Conservation (phyloP, 208 protist genomes). For the Trypanosoma vivax region DNA sequence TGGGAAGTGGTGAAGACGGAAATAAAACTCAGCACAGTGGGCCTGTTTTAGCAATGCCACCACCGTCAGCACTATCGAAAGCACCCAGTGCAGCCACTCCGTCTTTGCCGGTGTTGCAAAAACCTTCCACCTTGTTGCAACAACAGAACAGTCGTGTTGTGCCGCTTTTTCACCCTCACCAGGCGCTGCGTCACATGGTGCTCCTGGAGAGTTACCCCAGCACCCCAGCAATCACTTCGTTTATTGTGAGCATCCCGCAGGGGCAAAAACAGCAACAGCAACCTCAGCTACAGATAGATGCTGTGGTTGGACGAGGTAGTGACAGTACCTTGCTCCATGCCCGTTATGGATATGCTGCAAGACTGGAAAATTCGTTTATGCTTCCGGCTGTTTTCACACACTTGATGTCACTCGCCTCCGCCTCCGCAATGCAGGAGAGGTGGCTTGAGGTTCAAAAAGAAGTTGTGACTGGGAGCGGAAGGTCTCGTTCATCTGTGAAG, state of each 20-base stretch:
- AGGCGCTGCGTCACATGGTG: slow-evolving; percentile 39
- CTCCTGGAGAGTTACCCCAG: slow-evolving; percentile 59
- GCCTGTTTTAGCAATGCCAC: too few species aligned
- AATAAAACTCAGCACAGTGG: too few species aligned
- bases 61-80: not conserved
- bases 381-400: slow-evolving; percentile 42
- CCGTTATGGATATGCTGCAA: slow-evolving; percentile 68
- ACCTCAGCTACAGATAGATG: slow-evolving; percentile 53
- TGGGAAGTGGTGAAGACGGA: slow-evolving; percentile 2
- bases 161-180: slow-evolving; percentile 55
- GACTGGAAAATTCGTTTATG: slow-evolving; percentile 33
- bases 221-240: slow-evolving; percentile 53
- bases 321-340: slow-evolving; percentile 61
- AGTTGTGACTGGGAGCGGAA: not conserved
- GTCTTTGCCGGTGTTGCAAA: not conserved
- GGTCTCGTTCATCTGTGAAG: not conserved
- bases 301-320: slow-evolving; percentile 53
- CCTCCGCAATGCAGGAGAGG: slow-evolving; percentile 35
- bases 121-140: not conserved
- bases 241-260: slow-evolving; percentile 32
- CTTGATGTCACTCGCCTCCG: slow-evolving; percentile 44
- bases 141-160: slow-evolving; percentile 29
- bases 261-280: slow-evolving; percentile 24
- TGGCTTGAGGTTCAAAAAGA: slow-evolving; percentile 34
- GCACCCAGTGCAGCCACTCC: not conserved